A percentile compares a stretch with the other conserved stretches of the same genome.
Evolutionary conservation across 345 rosid species (phyloP).

Genomic region (Theobroma cacao): DNA sequence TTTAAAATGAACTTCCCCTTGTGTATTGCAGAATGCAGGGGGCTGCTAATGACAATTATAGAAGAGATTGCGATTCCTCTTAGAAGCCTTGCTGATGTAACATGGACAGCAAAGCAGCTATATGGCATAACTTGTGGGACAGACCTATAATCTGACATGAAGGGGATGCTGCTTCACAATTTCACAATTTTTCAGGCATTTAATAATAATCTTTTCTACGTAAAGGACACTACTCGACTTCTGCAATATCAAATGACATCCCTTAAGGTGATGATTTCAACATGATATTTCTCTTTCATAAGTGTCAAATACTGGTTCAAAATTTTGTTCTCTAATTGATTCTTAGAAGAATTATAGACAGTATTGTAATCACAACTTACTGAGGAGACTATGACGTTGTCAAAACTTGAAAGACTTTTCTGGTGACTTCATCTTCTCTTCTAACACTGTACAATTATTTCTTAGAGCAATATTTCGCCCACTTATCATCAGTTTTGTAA

Average conservation of each 20-base stretch:
- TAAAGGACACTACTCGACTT: too few relatives aligned
- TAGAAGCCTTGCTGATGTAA: conserved; percentile 32
- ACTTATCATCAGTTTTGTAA: neutral
- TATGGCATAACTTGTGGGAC: conserved; percentile 28
- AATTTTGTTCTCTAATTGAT: neutral
- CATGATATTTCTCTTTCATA: too few relatives aligned
- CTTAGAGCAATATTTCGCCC: neutral
- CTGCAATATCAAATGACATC: neutral
- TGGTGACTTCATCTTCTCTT: too few relatives aligned
- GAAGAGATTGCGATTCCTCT: conserved; percentile 44
- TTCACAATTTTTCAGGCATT: neutral
- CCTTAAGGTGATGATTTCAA: neutral
- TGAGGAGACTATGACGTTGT: neutral
- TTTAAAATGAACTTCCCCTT: conserved; percentile 8
- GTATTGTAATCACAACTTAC: too few relatives aligned
- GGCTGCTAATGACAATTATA: conserved; percentile 35
- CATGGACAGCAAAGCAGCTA: conserved; percentile 50
- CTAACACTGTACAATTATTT: too few relatives aligned
- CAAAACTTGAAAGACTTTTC: neutral
- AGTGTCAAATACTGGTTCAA: neutral
- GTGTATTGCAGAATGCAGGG: conserved; percentile 50
- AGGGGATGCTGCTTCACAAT: neutral
- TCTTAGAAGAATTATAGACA: neutral
- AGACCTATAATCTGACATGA: conserved; percentile 17
- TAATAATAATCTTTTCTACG: too few relatives aligned